Evolutionary conservation across 768 basidiomycete genomes (phyloP), one percentile per base, ranked within the genome.

Genomic region (Glaciozyma martinii): DNA sequence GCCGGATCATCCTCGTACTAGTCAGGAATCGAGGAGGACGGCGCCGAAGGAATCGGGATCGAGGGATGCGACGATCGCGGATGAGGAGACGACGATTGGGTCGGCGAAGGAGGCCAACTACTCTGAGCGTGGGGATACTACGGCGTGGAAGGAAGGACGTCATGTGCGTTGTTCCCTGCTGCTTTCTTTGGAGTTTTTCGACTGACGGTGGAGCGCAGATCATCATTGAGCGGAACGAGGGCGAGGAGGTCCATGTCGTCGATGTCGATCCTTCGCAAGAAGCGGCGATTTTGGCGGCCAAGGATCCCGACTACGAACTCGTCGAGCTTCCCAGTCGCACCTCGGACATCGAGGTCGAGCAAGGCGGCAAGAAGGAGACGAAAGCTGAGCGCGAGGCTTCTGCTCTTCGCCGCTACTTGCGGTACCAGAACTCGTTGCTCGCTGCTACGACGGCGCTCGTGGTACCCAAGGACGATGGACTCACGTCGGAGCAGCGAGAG

Each of bases 151-250:
- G 54, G 66, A 70, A 23, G 69, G 69, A 18, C 59, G 59, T 37
- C 66, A 70, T 65, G 65, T 70, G 25, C 21, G 52, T 23, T n/a
- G 18, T 23, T 5, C n/a, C 8, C 3, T 27, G 27, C 29, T 19
- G 32, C 23, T 44, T 21, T 37, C 23, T 32, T 3, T 15, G 27
- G 7, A n/a, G 55, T 12, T 19, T 10, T 33, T 25, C 15, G 3
- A 10, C 49, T 33, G 2, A 37, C 27, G 27, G 10, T 23, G 10
- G 30, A 30, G 19, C 55, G 25, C 63, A 70, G 68, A 66, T 67
- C 60, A 65, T 70, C 55, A 64, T 70, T 33, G 69, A 70, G 49
- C 69, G 63, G 49, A 65, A 61, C 43, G 49, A 70, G 16, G 69
- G 69, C 59, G 32, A 25, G 32, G 60, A 70, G 1, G 65, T 67